Evolutionary conservation across 2,329 filamentous ascomycete species (phyloP).

Genomic region (Bimuria novae-zelandiae): DNA sequence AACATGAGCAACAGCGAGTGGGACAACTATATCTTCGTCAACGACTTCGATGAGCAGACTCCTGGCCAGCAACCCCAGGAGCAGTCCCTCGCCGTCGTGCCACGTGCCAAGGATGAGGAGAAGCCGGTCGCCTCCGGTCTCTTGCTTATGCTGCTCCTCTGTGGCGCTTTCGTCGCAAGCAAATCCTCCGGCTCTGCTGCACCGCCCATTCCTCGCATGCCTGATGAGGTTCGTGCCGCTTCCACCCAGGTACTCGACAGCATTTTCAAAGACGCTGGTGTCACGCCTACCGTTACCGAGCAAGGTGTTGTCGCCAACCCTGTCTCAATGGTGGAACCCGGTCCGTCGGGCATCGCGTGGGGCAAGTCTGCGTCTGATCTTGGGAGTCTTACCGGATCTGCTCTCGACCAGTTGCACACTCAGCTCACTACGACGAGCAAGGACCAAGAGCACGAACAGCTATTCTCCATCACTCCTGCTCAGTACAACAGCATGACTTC

Average conservation of each 20-base stretch:
- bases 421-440: slow-evolving; percentile 66
- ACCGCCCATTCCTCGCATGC: slow-evolving; percentile 74
- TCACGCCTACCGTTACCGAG: slow-evolving; percentile 49
- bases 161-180: slow-evolving; percentile 93
- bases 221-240: slow-evolving; percentile 78
- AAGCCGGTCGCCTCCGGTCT: slow-evolving; percentile 76
- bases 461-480: slow-evolving; percentile 81
- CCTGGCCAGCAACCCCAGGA: slow-evolving; percentile 42
- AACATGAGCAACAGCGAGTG: slow-evolving; percentile 76
- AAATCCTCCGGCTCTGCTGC: slow-evolving; percentile 73
- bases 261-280: slow-evolving; percentile 79
- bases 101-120: slow-evolving; percentile 53
- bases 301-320: slow-evolving; percentile 58
- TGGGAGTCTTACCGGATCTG: slow-evolving; percentile 41
- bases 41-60: slow-evolving; percentile 64
- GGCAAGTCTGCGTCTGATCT: slow-evolving; percentile 45
- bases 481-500: slow-evolving; percentile 87
- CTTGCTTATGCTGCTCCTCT: slow-evolving; percentile 93
- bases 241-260: slow-evolving; percentile 78
- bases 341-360: slow-evolving; percentile 44
- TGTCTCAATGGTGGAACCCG: slow-evolving; percentile 46
- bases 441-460: slow-evolving; percentile 84
- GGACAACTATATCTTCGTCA: slow-evolving; percentile 80
- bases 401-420: slow-evolving; percentile 48
- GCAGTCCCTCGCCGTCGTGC: slow-evolving; percentile 48